Evolutionary conservation across 2,329 filamentous ascomycete genomes (phyloP).

Genomic region (Aschersonia sp.): DNA sequence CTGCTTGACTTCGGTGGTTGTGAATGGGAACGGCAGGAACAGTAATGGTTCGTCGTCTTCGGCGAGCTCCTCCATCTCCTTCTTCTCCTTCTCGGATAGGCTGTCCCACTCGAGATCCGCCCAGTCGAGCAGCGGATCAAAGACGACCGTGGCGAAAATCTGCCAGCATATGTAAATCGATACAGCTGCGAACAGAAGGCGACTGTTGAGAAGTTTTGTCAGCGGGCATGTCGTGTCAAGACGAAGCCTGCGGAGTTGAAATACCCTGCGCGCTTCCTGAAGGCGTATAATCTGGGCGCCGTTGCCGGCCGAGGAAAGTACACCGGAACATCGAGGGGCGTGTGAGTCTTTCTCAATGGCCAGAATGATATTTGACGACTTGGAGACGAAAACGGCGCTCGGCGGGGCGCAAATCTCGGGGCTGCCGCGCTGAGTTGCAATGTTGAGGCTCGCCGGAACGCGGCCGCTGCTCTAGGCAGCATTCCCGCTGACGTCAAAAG

Average conservation of each 20-base stretch:
- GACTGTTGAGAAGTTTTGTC: constrained; percentile 7
- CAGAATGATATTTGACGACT: constrained; percentile 16
- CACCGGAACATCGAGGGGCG: constrained; percentile 12
- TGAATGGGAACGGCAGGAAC: constrained; percentile 50
- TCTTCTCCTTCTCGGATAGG: constrained; percentile 27
- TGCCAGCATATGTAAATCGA: constrained; percentile 23
- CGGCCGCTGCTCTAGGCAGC: constrained; percentile 10
- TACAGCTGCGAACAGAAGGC: constrained; percentile 15
- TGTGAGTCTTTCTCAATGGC: constrained; percentile 15
- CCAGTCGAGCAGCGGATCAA: constrained; percentile 28
- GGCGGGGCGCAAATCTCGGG: constrained; percentile 8
- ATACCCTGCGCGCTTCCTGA: constrained; percentile 3
- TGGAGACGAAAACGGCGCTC: background rate
- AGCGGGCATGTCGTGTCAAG: background rate
- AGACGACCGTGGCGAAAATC: constrained; percentile 29
- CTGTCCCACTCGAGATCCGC: constrained; percentile 26
- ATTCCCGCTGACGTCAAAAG: constrained; percentile 4
- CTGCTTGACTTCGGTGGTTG: constrained; percentile 31
- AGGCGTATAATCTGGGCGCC: background rate
- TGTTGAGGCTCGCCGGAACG: constrained; percentile 9
- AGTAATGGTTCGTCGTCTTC: constrained; percentile 28
- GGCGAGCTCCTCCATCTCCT: constrained; percentile 23
- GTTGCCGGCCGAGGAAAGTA: constrained; percentile 15
- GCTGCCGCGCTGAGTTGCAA: constrained; percentile 6
- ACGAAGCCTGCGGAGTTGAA: background rate